These are phyloP conservation scores for Sclerotinia spermophila DNA, from an alignment of 2,329 filamentous ascomycete genomes.

Conservation along the genomic window DNA sequence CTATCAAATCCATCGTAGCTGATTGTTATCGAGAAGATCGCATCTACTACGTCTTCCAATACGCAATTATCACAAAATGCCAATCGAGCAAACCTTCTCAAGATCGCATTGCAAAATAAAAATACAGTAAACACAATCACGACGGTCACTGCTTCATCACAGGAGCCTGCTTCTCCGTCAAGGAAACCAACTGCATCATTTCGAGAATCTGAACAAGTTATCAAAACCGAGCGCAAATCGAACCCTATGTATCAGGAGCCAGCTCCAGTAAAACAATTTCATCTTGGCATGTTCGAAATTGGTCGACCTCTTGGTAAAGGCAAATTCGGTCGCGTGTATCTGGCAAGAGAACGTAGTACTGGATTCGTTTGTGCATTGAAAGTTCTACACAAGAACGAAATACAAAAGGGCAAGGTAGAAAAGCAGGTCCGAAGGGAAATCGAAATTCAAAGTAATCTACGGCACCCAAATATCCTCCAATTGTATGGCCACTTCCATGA, in stretches of 20 bases:
- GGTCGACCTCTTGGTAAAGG: slow-evolving; percentile 70
- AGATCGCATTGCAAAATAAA: slow-evolving; percentile 77
- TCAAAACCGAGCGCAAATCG: slow-evolving; percentile 49
- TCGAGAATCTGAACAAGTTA: slow-evolving; percentile 48
- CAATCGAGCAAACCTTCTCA: slow-evolving; percentile 77
- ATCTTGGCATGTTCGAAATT: slow-evolving; percentile 74
- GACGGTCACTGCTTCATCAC: slow-evolving; percentile 64
- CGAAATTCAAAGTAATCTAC: slow-evolving; percentile 69
- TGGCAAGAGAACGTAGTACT: slow-evolving; percentile 63
- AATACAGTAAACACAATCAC: slow-evolving; percentile 64
- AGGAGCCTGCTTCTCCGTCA: slow-evolving; percentile 51
- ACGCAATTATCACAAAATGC: slow-evolving; percentile 48
- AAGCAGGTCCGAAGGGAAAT: slow-evolving; percentile 72
- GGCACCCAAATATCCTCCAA: slow-evolving; percentile 67
- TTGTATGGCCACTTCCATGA: slow-evolving; percentile 73
- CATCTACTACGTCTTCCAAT: slow-evolving; percentile 28
- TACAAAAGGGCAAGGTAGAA: slow-evolving; percentile 64
- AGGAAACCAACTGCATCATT: slow-evolving; percentile 47
- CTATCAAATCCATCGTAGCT: slow-evolving; percentile 22
- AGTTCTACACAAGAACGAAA: slow-evolving; percentile 68
- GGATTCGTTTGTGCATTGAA: slow-evolving; percentile 71
- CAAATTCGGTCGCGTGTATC: slow-evolving; percentile 70
- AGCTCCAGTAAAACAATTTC: slow-evolving; percentile 58
- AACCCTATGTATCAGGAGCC: slow-evolving; percentile 55
- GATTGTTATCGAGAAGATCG: slow-evolving; percentile 38